A percentile compares a stretch with the other conserved stretches of the same genome.
Conservation (phyloP, 2,329 filamentous ascomycete species). For the Neofusicoccum ribis region DNA sequence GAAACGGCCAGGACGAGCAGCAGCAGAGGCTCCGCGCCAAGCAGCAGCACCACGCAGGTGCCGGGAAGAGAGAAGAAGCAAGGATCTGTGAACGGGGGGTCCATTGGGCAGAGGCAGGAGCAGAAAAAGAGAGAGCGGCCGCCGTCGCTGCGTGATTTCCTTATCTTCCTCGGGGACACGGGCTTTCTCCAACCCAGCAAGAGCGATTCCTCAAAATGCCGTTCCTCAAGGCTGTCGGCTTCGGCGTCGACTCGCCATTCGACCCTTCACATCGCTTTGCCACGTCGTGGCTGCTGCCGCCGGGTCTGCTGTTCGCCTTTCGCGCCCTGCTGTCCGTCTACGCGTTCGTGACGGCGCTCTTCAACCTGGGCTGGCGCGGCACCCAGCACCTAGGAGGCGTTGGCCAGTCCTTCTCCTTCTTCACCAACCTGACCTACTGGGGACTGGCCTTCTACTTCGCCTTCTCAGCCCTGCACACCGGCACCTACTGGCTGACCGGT, state of each 20-base stretch:
- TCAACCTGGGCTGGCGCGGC: slow-evolving; percentile 67
- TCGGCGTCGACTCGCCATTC: slow-evolving; percentile 27
- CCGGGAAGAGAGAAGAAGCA: not conserved
- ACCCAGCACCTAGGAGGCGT: slow-evolving; percentile 49
- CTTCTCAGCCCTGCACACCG: slow-evolving; percentile 67
- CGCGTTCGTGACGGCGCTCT: slow-evolving; percentile 67
- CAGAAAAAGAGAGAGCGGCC: not conserved
- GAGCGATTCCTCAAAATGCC: not conserved
- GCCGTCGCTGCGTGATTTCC: not conserved
- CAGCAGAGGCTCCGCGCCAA: not conserved
- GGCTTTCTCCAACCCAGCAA: not conserved
- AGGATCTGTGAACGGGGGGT: not conserved
- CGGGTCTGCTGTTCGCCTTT: slow-evolving; percentile 59
- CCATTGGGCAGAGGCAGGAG: not conserved
- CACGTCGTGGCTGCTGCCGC: slow-evolving; percentile 79
- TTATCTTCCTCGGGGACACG: no score
- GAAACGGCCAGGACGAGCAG: not conserved
- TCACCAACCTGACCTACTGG: slow-evolving; percentile 82
- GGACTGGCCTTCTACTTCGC: slow-evolving; percentile 78
- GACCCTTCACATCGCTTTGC: slow-evolving; percentile 64
- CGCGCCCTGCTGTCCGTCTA: slow-evolving; percentile 61
- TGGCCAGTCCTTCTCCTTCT: slow-evolving; percentile 70
- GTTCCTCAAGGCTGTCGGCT: not conserved
- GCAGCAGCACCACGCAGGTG: not conserved
- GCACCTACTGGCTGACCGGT: slow-evolving; percentile 57